Evolutionary conservation across 2,329 filamentous ascomycete species (phyloP), one percentile per base, ranked within the genome.

Genomic region (Didymella lethalis): DNA sequence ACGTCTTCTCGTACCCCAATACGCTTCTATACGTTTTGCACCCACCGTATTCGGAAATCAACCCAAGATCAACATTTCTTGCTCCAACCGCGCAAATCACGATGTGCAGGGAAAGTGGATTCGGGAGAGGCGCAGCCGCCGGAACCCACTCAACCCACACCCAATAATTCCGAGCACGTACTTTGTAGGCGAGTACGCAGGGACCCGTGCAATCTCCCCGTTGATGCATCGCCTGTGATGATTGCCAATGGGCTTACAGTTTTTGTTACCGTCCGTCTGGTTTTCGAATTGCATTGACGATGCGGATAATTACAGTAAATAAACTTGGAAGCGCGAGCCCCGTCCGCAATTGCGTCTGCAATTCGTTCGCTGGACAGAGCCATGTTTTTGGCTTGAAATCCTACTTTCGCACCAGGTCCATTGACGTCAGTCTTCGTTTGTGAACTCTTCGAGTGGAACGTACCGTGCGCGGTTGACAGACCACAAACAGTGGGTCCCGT

Each of bases 381-480:
- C 3, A 31, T 11, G 47, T 23, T 16, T 26, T 18, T 32, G 12
- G 45, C 43, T 38, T 55, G 16, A 8, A 50, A 12, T 8, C 18
- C 40, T 32, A 47, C 23, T 51, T 51, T 46, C 41, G 25, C 41
- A 18, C 26, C 23, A 25, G 28, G 7, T n/a, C 11, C 32, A n/a
- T 7, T 16, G 32, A 36, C 8, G 40, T 40, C 36, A 40, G 38
- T 41, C 18, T 41, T 41, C 40, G 54, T 51, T 40, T 40, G 32
- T 36, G 47, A 40, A 23, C 14, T 23, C 16, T 28, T 14, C 34
- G 20, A 48, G 34, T 48, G 52, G 52, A 48, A 48, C 45, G 40
- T 18, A 34, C 34, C 52, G 52, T 54, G 51, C 51, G 54, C 23
- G 48, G 41, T 36, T 46, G 49, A 54, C 49, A 48, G 47, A n/a